Percentiles rank a stretch among this genome's conserved stretches.
Evolutionary conservation across 163 green algal genomes (phyloP).

Genomic region (Volvox carteri): DNA sequence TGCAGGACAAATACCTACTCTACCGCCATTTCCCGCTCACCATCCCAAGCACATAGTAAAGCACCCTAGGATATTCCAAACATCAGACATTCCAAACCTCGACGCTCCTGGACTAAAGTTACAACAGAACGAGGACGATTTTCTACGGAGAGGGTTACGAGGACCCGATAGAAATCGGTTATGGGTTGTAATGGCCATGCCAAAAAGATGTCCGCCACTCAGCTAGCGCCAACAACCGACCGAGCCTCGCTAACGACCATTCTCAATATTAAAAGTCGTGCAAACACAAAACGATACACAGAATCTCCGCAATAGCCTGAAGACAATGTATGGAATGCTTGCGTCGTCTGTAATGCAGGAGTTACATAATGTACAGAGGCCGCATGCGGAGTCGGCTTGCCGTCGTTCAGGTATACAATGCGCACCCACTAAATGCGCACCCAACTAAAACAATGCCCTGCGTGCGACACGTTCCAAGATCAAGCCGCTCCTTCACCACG

Average conservation of each 20-base stretch:
- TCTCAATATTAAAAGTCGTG: not conserved
- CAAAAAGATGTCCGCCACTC: not conserved
- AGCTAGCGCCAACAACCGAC: not conserved
- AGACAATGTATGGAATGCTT: not conserved
- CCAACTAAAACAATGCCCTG: slow-evolving; percentile 15
- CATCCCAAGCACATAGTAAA: not conserved
- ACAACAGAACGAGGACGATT: too few relatives aligned
- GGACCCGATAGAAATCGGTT: not conserved
- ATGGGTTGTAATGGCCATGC: not conserved
- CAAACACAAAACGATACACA: not conserved
- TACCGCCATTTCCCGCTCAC: not conserved
- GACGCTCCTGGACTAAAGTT: not conserved
- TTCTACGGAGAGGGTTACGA: too few relatives aligned
- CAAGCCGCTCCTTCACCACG: not conserved
- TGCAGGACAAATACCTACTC: not conserved
- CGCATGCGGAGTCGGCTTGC: not conserved
- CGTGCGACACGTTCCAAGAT: not conserved
- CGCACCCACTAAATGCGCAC: not conserved
- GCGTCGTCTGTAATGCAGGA: not conserved
- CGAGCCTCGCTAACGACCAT: not conserved
- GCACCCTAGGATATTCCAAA: not conserved
- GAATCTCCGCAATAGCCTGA: not conserved
- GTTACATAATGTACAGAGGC: not conserved
- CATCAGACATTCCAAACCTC: not conserved
- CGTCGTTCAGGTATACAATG: not conserved